These are phyloP conservation scores for Rehmannia glutinosa DNA, from an alignment of 257 asterid species.

Conservation along the genomic window DNA sequence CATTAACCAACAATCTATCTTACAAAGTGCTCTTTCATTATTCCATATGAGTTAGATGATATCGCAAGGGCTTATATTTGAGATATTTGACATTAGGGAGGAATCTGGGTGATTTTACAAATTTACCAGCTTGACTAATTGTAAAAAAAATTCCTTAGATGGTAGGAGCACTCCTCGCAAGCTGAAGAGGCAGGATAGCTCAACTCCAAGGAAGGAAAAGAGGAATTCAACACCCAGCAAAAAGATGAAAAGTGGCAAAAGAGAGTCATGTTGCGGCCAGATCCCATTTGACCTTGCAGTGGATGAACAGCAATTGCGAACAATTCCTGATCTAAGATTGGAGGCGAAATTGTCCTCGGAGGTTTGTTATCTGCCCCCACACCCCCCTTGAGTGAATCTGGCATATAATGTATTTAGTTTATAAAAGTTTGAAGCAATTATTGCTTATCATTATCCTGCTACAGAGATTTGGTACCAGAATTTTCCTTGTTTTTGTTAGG, in stretches of 20 bases:
- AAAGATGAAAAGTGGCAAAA: constrained; percentile 39
- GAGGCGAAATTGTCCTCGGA: constrained; percentile 82
- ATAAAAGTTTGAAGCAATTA: not conserved
- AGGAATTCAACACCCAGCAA: constrained; percentile 47
- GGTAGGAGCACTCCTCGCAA: constrained; percentile 56
- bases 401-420: not conserved
- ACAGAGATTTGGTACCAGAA: not conserved
- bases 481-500: constrained; percentile 46
- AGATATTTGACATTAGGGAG: not conserved
- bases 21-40: not conserved
- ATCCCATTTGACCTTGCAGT: constrained; percentile 40
- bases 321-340: constrained; percentile 67
- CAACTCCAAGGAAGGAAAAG: constrained; percentile 63
- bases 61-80: not conserved
- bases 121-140: constrained; percentile 14
- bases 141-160: constrained; percentile 18
- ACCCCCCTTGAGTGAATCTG: not conserved
- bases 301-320: constrained; percentile 42
- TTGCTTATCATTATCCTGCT: not conserved
- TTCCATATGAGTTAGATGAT: constrained; percentile 1
- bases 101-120: constrained; percentile 13
- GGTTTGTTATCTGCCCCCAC: constrained; percentile 39
- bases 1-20: not conserved
- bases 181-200: constrained; percentile 32
- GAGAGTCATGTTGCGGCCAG: constrained; percentile 33